A percentile compares a stretch with the other conserved stretches of the same genome.
phyloP scores from a whole-genome alignment of 352 stramenopile species.

The Saprolegnia diclina region DNA sequence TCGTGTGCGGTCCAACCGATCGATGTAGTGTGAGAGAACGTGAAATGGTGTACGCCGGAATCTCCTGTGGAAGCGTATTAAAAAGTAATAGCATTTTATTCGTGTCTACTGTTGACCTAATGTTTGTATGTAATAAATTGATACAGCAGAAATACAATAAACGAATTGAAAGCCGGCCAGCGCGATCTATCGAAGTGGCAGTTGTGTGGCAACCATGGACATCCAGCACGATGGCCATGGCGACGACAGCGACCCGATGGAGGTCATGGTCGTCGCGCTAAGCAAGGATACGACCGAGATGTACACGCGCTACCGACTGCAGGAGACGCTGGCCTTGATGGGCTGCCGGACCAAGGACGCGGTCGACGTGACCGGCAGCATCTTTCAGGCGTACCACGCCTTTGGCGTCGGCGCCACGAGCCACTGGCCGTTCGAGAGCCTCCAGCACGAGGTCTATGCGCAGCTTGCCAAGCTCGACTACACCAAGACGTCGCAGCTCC shows the following conservation, averaged over 20 bases:
- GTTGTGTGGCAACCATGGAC: constrained; percentile 19
- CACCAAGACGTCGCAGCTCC: constrained; percentile 75
- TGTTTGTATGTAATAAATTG: not conserved
- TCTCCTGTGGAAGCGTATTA: not conserved
- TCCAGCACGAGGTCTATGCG: constrained; percentile 80
- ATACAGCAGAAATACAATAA: no score
- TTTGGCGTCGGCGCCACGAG: constrained; percentile 27
- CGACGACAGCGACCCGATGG: constrained; percentile 54
- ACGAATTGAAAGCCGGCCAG: not conserved
- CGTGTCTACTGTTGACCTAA: not conserved
- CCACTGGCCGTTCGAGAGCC: constrained; percentile 28
- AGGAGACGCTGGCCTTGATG: constrained; percentile 87
- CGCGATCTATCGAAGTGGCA: constrained; percentile 15
- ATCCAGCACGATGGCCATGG: constrained; percentile 24
- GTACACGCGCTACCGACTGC: constrained; percentile 77
- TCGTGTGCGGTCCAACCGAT: no score
- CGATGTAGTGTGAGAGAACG: no score
- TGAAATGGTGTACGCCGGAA: no score
- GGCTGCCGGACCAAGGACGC: constrained; percentile 72
- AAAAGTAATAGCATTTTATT: not conserved
- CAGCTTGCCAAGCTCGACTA: constrained; percentile 73
- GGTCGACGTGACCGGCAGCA: constrained; percentile 56
- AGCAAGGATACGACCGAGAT: constrained; percentile 41
- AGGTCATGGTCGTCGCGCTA: constrained; percentile 58
- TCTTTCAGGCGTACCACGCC: constrained; percentile 57